Evolutionary conservation across 352 stramenopile species (phyloP).

Genomic region (Phytophthora pinifolia): DNA sequence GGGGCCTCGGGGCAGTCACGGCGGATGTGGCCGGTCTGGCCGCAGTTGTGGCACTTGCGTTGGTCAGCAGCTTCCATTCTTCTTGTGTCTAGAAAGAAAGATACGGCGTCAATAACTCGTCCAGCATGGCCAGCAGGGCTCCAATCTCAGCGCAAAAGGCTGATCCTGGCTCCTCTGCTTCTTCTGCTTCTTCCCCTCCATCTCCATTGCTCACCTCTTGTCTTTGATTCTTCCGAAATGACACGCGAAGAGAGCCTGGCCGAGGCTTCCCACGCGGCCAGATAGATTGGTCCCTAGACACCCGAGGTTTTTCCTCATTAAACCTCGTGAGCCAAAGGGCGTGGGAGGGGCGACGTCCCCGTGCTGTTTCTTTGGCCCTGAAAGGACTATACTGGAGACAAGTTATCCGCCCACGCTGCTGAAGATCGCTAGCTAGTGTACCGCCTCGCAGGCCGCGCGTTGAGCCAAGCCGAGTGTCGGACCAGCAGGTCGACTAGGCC

Average conservation of each 20-base stretch:
- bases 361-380: slow-evolving; percentile 21
- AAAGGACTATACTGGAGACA: slow-evolving; percentile 3
- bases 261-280: slow-evolving; percentile 7
- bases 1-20: slow-evolving; percentile 73
- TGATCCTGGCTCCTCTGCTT: no score
- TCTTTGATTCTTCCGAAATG: slow-evolving; percentile 50
- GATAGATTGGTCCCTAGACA: slow-evolving; percentile 33
- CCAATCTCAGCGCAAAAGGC: neutral
- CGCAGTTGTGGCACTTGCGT: slow-evolving; percentile 85
- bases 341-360: slow-evolving; percentile 34
- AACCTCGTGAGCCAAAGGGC: slow-evolving; percentile 19
- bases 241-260: slow-evolving; percentile 23
- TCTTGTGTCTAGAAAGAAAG: slow-evolving; percentile 21
- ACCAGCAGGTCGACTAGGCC: slow-evolving; percentile 11
- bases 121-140: neutral
- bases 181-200: no score
- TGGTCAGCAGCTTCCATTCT: slow-evolving; percentile 44
- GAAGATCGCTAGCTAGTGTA: slow-evolving; percentile 4
- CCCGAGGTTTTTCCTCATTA: slow-evolving; percentile 36
- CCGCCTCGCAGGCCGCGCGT: neutral
- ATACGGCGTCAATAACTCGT: slow-evolving; percentile 19
- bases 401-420: neutral
- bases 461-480: neutral
- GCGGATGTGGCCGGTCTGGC: slow-evolving; percentile 68
- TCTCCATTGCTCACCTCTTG: slow-evolving; percentile 24